A percentile compares a stretch with the other conserved stretches of the same genome.
Evolutionary conservation across 2,329 filamentous ascomycete species (phyloP).

Genomic region (Aspergillus brunneoviolaceus): DNA sequence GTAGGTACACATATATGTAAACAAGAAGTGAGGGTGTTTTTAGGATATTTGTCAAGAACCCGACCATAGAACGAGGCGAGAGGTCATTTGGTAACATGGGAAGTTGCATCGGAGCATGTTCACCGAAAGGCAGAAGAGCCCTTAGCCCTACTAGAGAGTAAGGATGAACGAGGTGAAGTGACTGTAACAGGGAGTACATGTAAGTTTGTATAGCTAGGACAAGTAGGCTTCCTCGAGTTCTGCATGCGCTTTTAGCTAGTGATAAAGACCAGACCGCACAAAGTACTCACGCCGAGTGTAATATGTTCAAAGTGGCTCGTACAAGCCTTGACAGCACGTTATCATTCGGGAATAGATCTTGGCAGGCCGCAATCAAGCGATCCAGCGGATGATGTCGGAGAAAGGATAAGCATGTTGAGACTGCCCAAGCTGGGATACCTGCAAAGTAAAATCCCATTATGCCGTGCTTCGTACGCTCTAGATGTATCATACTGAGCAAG

Average conservation of each 20-base stretch:
- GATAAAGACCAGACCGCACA: neutral
- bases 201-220: conserved; percentile 43
- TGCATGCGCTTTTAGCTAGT: conserved; percentile 19
- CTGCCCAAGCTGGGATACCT: conserved; percentile 42
- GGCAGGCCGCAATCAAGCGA: conserved; percentile 30
- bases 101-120: conserved; percentile 35
- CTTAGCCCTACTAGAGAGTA: conserved; percentile 31
- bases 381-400: conserved; percentile 41
- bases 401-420: conserved; percentile 38
- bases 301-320: conserved; percentile 27
- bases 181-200: conserved; percentile 45
- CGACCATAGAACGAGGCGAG: conserved; percentile 29
- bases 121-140: conserved; percentile 40
- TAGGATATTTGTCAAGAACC: conserved; percentile 28
- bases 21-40: conserved; percentile 37
- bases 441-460: conserved; percentile 40
- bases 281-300: conserved; percentile 32
- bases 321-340: conserved; percentile 27
- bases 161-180: conserved; percentile 40
- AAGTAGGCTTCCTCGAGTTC: conserved; percentile 36
- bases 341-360: conserved; percentile 28
- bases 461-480: conserved; percentile 37
- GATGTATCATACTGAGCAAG: conserved; percentile 37
- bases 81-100: conserved; percentile 29
- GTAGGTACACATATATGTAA: conserved; percentile 38